Conservation (phyloP, 257 asterid species). For the Nicotiana tabacum region DNA sequence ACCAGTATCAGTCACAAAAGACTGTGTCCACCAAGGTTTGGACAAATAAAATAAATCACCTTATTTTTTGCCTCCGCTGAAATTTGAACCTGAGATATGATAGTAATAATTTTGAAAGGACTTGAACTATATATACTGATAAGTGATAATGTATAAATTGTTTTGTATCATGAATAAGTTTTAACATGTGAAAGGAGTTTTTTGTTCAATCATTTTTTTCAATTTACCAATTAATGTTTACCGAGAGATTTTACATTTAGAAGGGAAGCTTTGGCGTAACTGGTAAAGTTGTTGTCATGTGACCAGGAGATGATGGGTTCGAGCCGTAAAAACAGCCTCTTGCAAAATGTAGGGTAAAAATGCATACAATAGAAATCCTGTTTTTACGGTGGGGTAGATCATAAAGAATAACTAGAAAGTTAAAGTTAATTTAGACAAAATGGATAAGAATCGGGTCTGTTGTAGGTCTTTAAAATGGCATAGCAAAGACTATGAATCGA, state of each 20-base stretch:
- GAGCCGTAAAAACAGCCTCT: too few relatives aligned
- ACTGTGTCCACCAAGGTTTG: too few relatives aligned
- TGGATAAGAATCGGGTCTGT: neutral
- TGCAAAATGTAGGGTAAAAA: too few relatives aligned
- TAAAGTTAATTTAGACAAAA: neutral
- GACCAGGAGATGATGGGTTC: too few relatives aligned
- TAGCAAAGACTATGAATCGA: neutral
- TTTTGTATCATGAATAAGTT: neutral
- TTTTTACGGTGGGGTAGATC: neutral
- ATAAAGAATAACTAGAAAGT: neutral
- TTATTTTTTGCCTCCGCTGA: too few relatives aligned
- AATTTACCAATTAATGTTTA: neutral
- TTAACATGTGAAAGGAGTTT: neutral
- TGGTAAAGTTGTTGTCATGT: too few relatives aligned
- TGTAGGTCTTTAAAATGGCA: neutral
- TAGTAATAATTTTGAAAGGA: neutral
- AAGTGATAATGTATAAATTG: neutral
- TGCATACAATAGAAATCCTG: too few relatives aligned
- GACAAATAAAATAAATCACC: too few relatives aligned
- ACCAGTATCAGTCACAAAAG: too few relatives aligned
- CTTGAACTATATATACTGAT: neutral
- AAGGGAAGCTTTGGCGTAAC: too few relatives aligned
- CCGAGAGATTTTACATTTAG: too few relatives aligned
- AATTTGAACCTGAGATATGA: neutral
- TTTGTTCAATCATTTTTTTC: neutral